Conservation (phyloP, 305 asterid genomes). For the Fraxinus albicans region DNA sequence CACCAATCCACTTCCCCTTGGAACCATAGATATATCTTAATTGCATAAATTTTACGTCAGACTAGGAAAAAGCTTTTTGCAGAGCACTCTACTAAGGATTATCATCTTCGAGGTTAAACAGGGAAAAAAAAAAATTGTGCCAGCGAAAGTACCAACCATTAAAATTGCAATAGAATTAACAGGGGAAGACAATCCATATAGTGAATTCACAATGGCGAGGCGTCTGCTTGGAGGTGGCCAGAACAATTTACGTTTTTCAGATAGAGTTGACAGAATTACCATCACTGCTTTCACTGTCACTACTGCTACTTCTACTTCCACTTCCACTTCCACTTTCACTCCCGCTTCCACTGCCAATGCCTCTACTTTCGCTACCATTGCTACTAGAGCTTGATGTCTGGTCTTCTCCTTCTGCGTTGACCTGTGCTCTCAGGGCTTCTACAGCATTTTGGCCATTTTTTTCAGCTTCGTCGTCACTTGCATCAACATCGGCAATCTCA, state of each 20-base stretch:
- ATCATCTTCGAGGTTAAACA: not conserved
- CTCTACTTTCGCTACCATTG: slow-evolving; percentile 66
- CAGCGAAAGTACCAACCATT: not conserved
- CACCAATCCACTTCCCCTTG: not conserved
- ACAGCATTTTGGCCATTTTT: slow-evolving; percentile 72
- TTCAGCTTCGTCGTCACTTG: slow-evolving; percentile 69
- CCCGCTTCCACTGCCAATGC: slow-evolving; percentile 55
- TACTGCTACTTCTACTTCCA: slow-evolving; percentile 47
- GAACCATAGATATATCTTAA: not conserved
- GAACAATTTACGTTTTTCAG: slow-evolving; percentile 27
- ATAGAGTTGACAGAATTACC: slow-evolving; percentile 64
- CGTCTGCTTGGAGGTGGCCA: not conserved
- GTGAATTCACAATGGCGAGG: not conserved
- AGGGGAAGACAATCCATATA: not conserved
- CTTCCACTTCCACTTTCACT: not conserved
- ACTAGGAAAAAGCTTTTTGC: not conserved
- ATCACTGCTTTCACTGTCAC: slow-evolving; percentile 68
- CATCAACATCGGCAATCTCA: slow-evolving; percentile 85
- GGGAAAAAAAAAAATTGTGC: too few relatives aligned
- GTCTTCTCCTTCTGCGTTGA: slow-evolving; percentile 48
- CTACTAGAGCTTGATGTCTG: slow-evolving; percentile 64
- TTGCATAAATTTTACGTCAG: not conserved
- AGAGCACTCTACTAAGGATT: not conserved
- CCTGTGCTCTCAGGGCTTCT: slow-evolving; percentile 84
- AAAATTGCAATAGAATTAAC: not conserved